A percentile compares a stretch with the other conserved stretches of the same genome.
These are phyloP conservation scores for Suzukiozyma palmioleophila DNA, from an alignment of 1,139 yeast genomes.

Conservation along the genomic window DNA sequence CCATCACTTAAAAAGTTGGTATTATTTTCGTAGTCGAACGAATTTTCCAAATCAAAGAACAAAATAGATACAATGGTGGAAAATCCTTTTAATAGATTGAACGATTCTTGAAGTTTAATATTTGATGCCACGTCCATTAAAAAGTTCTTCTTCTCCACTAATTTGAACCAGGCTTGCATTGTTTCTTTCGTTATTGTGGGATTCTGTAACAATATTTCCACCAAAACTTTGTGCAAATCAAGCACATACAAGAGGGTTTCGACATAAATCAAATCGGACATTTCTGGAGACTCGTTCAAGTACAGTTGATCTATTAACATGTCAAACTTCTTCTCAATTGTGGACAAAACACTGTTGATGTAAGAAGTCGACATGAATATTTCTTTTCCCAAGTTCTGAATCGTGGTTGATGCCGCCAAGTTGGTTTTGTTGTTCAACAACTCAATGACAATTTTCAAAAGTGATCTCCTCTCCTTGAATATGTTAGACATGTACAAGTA, in stretches of 20 bases:
- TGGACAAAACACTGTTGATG: conserved; percentile 18
- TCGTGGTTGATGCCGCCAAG: conserved; percentile 21
- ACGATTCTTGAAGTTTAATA: conserved; percentile 28
- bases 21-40: conserved; percentile 30
- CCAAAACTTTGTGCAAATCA: conserved; percentile 42
- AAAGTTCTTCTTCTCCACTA: conserved; percentile 43
- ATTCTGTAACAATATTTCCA: conserved; percentile 34
- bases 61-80: conserved; percentile 46
- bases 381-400: conserved; percentile 38
- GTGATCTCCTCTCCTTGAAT: conserved; percentile 43
- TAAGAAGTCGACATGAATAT: conserved; percentile 28
- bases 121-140: conserved; percentile 25
- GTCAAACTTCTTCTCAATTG: conserved; percentile 7
- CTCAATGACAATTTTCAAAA: conserved; percentile 36
- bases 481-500: conserved; percentile 29
- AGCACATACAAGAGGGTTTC: conserved; percentile 36
- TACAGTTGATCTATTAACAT: conserved; percentile 8
- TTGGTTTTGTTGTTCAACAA: conserved; percentile 35
- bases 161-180: conserved; percentile 53
- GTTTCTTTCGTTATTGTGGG: conserved; percentile 24
- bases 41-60: conserved; percentile 51
- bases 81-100: conserved; percentile 42
- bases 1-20: conserved; percentile 43
- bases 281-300: conserved; percentile 15
- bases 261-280: conserved; percentile 22